Conservation (phyloP, 2,329 filamentous ascomycete genomes). For the Diaporthe capsici region DNA sequence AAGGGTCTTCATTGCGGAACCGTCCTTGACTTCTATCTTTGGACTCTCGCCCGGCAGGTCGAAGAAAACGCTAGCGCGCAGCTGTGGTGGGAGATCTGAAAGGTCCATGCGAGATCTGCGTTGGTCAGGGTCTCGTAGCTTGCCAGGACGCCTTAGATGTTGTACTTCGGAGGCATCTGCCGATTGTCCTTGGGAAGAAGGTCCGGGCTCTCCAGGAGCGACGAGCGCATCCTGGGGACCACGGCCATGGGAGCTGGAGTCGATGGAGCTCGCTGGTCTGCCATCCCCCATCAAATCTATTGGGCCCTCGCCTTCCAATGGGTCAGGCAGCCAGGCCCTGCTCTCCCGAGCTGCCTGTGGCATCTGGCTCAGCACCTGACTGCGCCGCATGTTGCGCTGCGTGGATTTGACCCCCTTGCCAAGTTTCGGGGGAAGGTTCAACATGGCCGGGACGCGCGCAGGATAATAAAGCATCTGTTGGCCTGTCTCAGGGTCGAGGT, state of each 20-base stretch:
- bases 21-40: slow-evolving; percentile 74
- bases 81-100: slow-evolving; percentile 80
- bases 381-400: slow-evolving; percentile 76
- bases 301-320: slow-evolving; percentile 54
- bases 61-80: slow-evolving; percentile 93
- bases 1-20: slow-evolving; percentile 89
- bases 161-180: slow-evolving; percentile 39
- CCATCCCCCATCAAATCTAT: slow-evolving; percentile 40
- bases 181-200: slow-evolving; percentile 42
- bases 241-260: slow-evolving; percentile 26
- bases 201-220: slow-evolving; percentile 18
- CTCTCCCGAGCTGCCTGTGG: slow-evolving; percentile 54
- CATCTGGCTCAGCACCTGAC: slow-evolving; percentile 79
- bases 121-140: slow-evolving; percentile 51
- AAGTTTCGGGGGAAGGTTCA: slow-evolving; percentile 91
- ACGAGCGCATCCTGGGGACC: slow-evolving; percentile 39
- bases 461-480: slow-evolving; percentile 95
- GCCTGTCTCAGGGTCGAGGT: slow-evolving; percentile 74
- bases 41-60: slow-evolving; percentile 73
- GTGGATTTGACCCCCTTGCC: slow-evolving; percentile 78
- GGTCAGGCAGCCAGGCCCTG: slow-evolving; percentile 63
- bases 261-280: slow-evolving; percentile 10
- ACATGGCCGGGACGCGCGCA: slow-evolving; percentile 91
- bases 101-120: slow-evolving; percentile 57
- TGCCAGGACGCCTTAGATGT: slow-evolving; percentile 48